These are phyloP conservation scores for Saksenaea vasiformis DNA, from an alignment of 371 early-diverging fungal genomes.

Conservation along the genomic window DNA sequence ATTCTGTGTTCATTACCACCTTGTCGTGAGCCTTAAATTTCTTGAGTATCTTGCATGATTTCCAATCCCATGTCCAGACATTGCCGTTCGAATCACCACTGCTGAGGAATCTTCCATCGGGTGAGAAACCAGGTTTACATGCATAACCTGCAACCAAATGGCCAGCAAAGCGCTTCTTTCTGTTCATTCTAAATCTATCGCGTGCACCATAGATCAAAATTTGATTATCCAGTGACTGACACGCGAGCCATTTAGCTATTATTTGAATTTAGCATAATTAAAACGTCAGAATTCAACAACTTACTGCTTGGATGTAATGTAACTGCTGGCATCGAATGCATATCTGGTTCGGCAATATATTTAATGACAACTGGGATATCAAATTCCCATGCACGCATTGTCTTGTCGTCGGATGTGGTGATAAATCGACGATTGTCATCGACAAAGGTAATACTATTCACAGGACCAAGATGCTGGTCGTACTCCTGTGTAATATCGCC, in stretches of 20 bases:
- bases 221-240: slow-evolving; percentile 94
- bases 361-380: slow-evolving; percentile 97
- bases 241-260: slow-evolving; percentile 90
- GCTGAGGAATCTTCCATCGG: slow-evolving; percentile 88
- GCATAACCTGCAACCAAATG: slow-evolving; percentile 96
- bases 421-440: slow-evolving; percentile 94
- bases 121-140: slow-evolving; percentile 91
- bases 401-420: slow-evolving; percentile 96
- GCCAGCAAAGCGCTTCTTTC: slow-evolving; percentile 91
- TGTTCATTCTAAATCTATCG: slow-evolving; percentile 85
- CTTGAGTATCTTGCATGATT: slow-evolving; percentile 79
- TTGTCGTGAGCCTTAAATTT: slow-evolving; percentile 90
- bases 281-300: slow-evolving; percentile 17
- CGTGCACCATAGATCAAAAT: slow-evolving; percentile 86
- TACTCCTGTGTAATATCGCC: slow-evolving; percentile 92
- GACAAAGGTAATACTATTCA: slow-evolving; percentile 96
- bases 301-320: slow-evolving; percentile 85
- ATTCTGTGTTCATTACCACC: slow-evolving; percentile 87
- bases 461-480: slow-evolving; percentile 94
- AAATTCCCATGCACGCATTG: slow-evolving; percentile 96
- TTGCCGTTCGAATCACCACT: slow-evolving; percentile 94
- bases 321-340: slow-evolving; percentile 96
- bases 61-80: slow-evolving; percentile 97
- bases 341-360: slow-evolving; percentile 93
- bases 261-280: neutral